These are phyloP conservation scores for Knufia petricola DNA, from an alignment of 2,329 filamentous ascomycete genomes.

Conservation along the genomic window DNA sequence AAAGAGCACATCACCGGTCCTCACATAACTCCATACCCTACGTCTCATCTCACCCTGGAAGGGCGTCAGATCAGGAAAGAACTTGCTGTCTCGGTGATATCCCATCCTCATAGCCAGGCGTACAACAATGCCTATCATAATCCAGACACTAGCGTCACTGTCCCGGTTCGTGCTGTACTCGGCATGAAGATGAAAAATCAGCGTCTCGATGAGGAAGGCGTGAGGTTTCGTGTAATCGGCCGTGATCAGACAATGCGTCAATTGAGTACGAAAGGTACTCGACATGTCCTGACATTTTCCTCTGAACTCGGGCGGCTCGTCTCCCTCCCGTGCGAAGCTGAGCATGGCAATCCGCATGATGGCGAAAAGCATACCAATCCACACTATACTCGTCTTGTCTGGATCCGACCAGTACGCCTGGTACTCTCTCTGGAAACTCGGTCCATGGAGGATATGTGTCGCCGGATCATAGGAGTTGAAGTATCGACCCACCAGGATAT, in stretches of 20 bases:
- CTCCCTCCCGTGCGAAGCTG: slow-evolving; percentile 51
- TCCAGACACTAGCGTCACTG: slow-evolving; percentile 50
- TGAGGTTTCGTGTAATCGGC: slow-evolving; percentile 57
- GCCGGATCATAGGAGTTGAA: slow-evolving; percentile 71
- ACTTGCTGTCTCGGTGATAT: slow-evolving; percentile 52
- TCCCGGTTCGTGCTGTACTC: slow-evolving; percentile 52
- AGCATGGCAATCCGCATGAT: slow-evolving; percentile 57
- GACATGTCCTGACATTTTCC: slow-evolving; percentile 44
- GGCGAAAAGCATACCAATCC: slow-evolving; percentile 53
- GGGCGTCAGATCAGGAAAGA: slow-evolving; percentile 49
- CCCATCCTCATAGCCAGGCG: slow-evolving; percentile 58
- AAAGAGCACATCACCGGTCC: slow-evolving; percentile 54
- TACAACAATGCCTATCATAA: slow-evolving; percentile 51
- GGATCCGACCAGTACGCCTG: slow-evolving; percentile 54
- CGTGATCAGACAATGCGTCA: slow-evolving; percentile 53
- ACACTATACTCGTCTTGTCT: slow-evolving; percentile 47
- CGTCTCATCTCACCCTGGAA: slow-evolving; percentile 53
- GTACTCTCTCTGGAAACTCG: slow-evolving; percentile 70
- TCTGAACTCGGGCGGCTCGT: slow-evolving; percentile 54
- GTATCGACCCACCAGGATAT: slow-evolving; percentile 76
- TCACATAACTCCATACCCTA: slow-evolving; percentile 40
- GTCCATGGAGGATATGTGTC: slow-evolving; percentile 66
- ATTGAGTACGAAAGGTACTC: slow-evolving; percentile 40
- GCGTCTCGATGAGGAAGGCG: slow-evolving; percentile 50
- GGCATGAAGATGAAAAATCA: slow-evolving; percentile 53